phyloP scores from a whole-genome alignment of 768 basidiomycete species.

The Boletus subparvulus region DNA sequence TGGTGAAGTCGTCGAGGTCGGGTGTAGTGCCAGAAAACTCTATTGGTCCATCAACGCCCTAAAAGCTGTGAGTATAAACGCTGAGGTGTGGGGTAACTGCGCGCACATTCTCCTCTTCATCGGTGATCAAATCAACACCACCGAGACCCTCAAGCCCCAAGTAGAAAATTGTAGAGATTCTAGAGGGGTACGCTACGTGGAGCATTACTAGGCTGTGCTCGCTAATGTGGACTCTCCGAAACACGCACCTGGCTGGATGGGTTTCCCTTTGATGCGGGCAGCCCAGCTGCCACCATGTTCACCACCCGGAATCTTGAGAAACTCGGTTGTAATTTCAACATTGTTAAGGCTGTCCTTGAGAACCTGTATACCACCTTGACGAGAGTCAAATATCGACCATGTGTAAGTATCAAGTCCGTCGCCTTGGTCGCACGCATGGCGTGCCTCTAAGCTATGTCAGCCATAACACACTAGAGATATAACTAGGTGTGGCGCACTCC shows the following conservation, averaged over 20 bases:
- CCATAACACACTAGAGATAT: neutral
- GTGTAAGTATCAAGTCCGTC: slow-evolving; percentile 81
- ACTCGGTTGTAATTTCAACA: slow-evolving; percentile 78
- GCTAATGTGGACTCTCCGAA: neutral
- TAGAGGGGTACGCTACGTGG: slow-evolving; percentile 45
- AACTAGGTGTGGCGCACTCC: slow-evolving; percentile 45
- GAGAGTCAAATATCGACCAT: slow-evolving; percentile 85
- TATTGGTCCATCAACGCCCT: slow-evolving; percentile 77
- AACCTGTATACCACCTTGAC: slow-evolving; percentile 83
- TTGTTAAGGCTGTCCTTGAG: slow-evolving; percentile 82
- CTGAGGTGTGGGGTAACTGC: neutral
- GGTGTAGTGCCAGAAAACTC: slow-evolving; percentile 71
- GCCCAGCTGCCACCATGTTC: slow-evolving; percentile 88
- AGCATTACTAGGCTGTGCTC: slow-evolving; percentile 27
- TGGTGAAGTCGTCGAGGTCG: slow-evolving; percentile 78
- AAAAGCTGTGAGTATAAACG: slow-evolving; percentile 7
- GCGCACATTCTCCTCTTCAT: slow-evolving; percentile 70
- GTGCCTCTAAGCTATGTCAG: slow-evolving; percentile 48
- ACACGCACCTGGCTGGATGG: slow-evolving; percentile 58
- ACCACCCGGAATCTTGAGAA: slow-evolving; percentile 83
- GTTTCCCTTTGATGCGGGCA: slow-evolving; percentile 77
- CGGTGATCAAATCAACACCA: slow-evolving; percentile 73
- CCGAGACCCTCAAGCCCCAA: slow-evolving; percentile 87
- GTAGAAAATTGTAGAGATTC: slow-evolving; percentile 82
- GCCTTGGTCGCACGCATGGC: slow-evolving; percentile 87